Evolutionary conservation across 202 grass and related monocot species (phyloP).

Genomic region (Digitaria exilis): DNA sequence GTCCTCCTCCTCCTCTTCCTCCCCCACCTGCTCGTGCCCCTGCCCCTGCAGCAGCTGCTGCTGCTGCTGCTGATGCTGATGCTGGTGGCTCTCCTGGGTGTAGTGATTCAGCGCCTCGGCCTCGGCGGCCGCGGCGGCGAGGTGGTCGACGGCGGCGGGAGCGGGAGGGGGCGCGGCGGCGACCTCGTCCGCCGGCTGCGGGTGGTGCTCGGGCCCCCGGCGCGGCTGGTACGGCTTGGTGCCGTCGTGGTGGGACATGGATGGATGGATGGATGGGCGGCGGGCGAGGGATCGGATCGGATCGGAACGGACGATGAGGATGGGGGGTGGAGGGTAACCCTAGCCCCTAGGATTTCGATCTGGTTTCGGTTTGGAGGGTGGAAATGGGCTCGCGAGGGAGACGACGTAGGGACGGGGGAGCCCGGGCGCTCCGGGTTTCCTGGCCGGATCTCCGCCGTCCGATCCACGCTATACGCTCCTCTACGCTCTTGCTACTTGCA

Average conservation of each 20-base stretch:
- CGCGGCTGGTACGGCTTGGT: constrained; percentile 91
- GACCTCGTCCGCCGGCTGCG: constrained; percentile 39
- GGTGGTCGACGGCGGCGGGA: constrained; percentile 37
- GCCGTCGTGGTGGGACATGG: constrained; percentile 68
- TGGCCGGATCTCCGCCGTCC: constrained; percentile 33
- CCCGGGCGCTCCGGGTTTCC: background rate
- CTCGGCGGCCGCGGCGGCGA: constrained; percentile 50
- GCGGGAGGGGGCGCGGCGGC: constrained; percentile 6
- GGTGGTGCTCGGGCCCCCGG: constrained; percentile 58
- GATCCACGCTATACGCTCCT: no score
- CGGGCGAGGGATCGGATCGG: constrained; percentile 29
- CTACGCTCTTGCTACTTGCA: no score
- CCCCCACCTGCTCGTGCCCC: constrained; percentile 25
- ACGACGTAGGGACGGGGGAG: background rate
- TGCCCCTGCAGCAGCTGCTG: background rate
- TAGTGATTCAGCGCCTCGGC: constrained; percentile 53
- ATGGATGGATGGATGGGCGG: constrained; percentile 22
- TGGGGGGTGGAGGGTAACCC: constrained; percentile 58
- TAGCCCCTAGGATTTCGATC: constrained; percentile 81
- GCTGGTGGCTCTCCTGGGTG: background rate
- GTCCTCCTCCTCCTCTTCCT: constrained; percentile 28
- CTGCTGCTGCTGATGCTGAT: background rate
- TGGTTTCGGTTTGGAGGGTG: constrained; percentile 50
- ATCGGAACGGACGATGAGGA: constrained; percentile 63
- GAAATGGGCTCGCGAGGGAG: constrained; percentile 19